Evolutionary conservation across 495 filamentous ascomycete genomes (phyloP), one percentile per base, ranked within the genome.

Genomic region (Hypoxylon intermedium): DNA sequence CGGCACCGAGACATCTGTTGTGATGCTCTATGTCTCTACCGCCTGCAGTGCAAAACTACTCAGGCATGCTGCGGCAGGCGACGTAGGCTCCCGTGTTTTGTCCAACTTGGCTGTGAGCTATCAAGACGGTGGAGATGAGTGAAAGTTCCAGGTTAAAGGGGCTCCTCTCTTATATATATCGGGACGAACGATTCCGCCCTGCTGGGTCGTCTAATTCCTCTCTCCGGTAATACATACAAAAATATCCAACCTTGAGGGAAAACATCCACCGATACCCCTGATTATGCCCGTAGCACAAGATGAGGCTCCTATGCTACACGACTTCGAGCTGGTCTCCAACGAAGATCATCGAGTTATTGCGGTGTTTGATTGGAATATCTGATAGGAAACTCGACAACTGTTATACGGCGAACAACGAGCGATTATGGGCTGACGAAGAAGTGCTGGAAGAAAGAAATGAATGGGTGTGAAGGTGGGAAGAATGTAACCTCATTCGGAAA

Each of bases 1-100:
- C 56, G 56, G 62, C 52, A 47, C 62, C 62, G 62, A 65, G 46
- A 57, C 62, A 65, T 56, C 31, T 36, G 44, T 21, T 36, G 30
- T 51, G 55, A 60, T 52, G 51, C 31, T 42, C 26, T 26, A 54
- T 60, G 24, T 44, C 34, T 60, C 51, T 65, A 19, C 50, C 24
- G 9, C 43, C 38, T 65, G 55, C 55, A 46, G 45, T 56, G 61
- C 43, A 65, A 44, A 53, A 52, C 6, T 15, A 53, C 44, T 18
- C 23, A 60, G 28, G 6, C 13, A 57, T 47, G 38, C 46, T 53
- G 46, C 56, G 47, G 62, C 46, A 60, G 37, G 49, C 61, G 42
- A 59, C 61, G 51, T 64, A 33, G 30, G 24, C 38, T 49, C 40
- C 51, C 51, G 51, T 50, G 13, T 59, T 28, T 48, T 50, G 46